Conservation (phyloP, 1,284 basidiomycete species). For the Malassezia cuniculi region DNA sequence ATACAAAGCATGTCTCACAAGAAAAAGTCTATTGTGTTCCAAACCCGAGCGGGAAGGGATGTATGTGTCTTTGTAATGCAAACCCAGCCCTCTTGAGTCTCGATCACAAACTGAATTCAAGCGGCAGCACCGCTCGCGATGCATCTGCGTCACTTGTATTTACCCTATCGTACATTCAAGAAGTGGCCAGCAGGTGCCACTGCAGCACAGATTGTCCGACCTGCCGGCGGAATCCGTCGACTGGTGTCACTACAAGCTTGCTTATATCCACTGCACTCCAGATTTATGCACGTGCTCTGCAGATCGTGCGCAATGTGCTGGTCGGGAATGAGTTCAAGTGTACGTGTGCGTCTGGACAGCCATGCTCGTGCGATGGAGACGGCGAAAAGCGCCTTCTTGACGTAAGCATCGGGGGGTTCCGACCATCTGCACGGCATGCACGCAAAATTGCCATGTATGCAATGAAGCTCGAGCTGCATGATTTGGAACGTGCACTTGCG, state of each 20-base stretch:
- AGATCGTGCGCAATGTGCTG: slow-evolving; percentile 33
- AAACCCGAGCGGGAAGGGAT: slow-evolving; percentile 36
- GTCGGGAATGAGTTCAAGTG: slow-evolving; percentile 1
- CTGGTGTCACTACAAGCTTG: slow-evolving; percentile 27
- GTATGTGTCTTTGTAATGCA: slow-evolving; percentile 39
- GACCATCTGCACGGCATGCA: slow-evolving; percentile 26
- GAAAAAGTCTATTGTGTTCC: slow-evolving; percentile 41
- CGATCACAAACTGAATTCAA: slow-evolving; percentile 17
- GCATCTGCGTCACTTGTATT: slow-evolving; percentile 23
- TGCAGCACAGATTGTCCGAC: slow-evolving; percentile 41
- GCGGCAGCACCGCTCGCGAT: not conserved
- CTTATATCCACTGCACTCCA: slow-evolving; percentile 39
- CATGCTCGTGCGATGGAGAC: not conserved
- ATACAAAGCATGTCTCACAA: not conserved
- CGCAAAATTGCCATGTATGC: slow-evolving; percentile 41
- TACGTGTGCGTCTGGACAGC: slow-evolving; percentile 3
- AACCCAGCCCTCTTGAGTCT: not conserved
- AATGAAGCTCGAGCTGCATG: slow-evolving; percentile 39
- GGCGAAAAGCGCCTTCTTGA: slow-evolving; percentile 12
- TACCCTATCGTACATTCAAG: slow-evolving; percentile 36
- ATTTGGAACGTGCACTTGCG: slow-evolving; percentile 33
- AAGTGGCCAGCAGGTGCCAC: slow-evolving; percentile 33
- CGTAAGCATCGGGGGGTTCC: slow-evolving; percentile 36
- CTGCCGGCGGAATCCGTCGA: slow-evolving; percentile 32
- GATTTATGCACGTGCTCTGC: slow-evolving; percentile 40